Base-by-base conservation (phyloP, 2,329 filamentous ascomycete genomes). In the Neophaeococcomyces aloes region DNA sequence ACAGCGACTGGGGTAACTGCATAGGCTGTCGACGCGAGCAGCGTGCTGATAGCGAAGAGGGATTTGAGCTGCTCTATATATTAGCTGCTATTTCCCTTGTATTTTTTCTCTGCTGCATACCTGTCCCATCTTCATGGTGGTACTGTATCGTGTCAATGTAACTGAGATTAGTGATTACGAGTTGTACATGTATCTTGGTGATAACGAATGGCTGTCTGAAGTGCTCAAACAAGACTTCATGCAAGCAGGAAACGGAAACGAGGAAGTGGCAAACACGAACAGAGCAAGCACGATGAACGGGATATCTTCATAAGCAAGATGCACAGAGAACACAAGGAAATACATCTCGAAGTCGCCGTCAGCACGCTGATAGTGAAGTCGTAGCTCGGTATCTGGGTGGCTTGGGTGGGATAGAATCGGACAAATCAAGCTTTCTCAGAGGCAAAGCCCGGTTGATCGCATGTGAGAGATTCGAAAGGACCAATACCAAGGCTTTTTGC, bases 1-100 rank as follows among this genome's bases (percentile, higher is more conserved):
- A 79, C 70, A 45, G 70, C 67, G 44, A 80, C 65, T 5, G 75
- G 69, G 43, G 71, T 70, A 34, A 79, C 71, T 21, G 75, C 75
- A 15, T 64, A 56, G 30, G 66, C 68, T 52, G 71, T 61, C 53
- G 66, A 61, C 31, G 68, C 59, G 44, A 69, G 59, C 42, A 64
- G 57, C 23, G 65, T 61, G 49, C 63, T 58, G 45, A 69, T 53
- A 35, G 53, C 58, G 54, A 55, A 27, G 19, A 45, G 17, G 36
- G 46, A 23, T 35, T 48, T 47, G 44, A 55, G 40, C 53, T 54
- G 44, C 29, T 3, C 3, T 3, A 18, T 17, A 10, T 4, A 39
- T 53, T 40, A 52, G 44, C 19, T 18, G n/a, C n/a, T 13, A 17
- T 7, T 15, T n/a, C 15, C 8, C 4, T 38, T 25, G n/a, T 17